Evolutionary conservation across 2,329 filamentous ascomycete species (phyloP).

Genomic region (Phaeosphaeriaceae sp.): DNA sequence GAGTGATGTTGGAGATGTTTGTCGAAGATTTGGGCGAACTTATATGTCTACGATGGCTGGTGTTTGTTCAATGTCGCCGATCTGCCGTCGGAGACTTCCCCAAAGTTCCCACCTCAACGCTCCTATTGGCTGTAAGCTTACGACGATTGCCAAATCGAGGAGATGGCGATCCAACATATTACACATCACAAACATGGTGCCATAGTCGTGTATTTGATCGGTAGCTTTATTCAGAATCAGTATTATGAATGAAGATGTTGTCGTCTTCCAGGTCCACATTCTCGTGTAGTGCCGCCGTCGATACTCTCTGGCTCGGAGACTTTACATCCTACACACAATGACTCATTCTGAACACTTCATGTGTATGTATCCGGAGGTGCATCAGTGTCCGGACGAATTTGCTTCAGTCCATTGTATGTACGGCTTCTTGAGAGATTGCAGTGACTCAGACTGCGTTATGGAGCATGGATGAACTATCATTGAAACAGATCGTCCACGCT

Average conservation of each 20-base stretch:
- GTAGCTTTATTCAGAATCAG: no score
- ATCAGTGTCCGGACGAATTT: no score
- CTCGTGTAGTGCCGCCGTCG: not conserved
- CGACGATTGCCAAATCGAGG: not conserved
- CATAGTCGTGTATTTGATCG: no score
- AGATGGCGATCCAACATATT: not conserved
- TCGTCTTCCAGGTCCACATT: not conserved
- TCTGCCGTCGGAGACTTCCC: conserved; percentile 7
- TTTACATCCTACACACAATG: not conserved
- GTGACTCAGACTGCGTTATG: no score
- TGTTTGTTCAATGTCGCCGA: conserved; percentile 21
- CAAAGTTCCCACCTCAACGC: not conserved
- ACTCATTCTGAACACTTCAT: no score
- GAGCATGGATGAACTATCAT: not conserved
- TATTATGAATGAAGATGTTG: no score
- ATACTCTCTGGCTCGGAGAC: not conserved
- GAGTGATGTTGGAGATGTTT: not conserved
- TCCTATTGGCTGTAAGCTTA: not conserved
- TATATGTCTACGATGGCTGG: not conserved
- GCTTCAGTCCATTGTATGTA: no score
- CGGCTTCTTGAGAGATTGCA: no score
- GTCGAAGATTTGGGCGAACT: not conserved
- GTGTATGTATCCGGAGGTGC: no score
- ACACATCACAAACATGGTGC: not conserved
- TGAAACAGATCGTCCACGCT: conserved; percentile 6